Evolutionary conservation across 2,329 filamentous ascomycete species (phyloP), one percentile per base, ranked within the genome.

Genomic region (Calonectria honghensis): DNA sequence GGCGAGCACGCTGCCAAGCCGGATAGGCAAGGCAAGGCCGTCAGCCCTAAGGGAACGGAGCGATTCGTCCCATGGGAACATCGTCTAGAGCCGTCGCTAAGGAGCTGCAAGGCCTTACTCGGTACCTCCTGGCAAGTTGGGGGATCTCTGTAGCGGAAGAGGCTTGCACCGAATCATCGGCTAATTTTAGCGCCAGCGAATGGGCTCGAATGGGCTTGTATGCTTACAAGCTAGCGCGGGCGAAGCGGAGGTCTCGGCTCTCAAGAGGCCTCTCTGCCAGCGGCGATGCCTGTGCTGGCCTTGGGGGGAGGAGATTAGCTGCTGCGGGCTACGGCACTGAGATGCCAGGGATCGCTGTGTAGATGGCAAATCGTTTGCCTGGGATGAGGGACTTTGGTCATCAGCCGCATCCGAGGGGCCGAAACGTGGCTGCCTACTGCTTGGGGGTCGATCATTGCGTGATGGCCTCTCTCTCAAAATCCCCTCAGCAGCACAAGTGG

Each of bases 341-440:
- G 45, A 48, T 48, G n/a, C n/a, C 45, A 18, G 10, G 9, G 45
- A 48, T 45, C 18, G 41, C 41, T 45, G 18, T 7, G 18, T 24
- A 24, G 45, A 48, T 9, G 45, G 45, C 45, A 48, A 48, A 45
- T 45, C 20, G 2, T 10, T 6, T 20, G 45, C n/a, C 11, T 24
- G 20, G 20, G 2, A 24, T 6, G 52, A 57, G 57, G 57, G 35
- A 63, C 57, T 63, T 63, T 63, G 37, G 57, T 39, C n/a, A 35
- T 41, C 37, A 63, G 57, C 14, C 24, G n/a, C 35, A 10, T 18
- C 57, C n/a, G 18, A 37, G 57, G 24, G 3, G 3, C 24, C 24
- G 57, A 41, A 63, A 63, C 57, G 35, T 63, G 57, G 57, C 57
- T 63, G 57, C 57, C 57, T 61, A 11, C 35, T 41, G 57, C 35